Evolutionary conservation across 345 rosid genomes (phyloP).

Genomic region (Anastatica hierochuntica): DNA sequence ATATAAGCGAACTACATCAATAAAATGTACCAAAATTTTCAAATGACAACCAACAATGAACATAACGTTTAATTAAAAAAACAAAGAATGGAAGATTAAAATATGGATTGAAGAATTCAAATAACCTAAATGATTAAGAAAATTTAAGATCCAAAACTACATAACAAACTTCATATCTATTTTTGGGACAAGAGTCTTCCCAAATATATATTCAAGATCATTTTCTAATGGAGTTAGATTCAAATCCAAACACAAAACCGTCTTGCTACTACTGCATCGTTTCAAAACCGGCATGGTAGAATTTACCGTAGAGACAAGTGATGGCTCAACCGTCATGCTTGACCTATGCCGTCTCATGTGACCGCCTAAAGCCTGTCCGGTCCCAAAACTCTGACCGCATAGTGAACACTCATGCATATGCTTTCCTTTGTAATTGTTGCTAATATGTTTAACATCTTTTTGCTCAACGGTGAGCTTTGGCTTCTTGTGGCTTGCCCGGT

Average conservation of each 20-base stretch:
- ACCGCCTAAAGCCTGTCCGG: constrained; percentile 74
- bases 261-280: constrained; percentile 40
- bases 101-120: no score
- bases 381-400: constrained; percentile 49
- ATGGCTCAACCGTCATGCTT: constrained; percentile 7
- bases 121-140: not conserved
- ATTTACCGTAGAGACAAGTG: constrained; percentile 2
- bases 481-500: constrained; percentile 67
- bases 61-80: no score
- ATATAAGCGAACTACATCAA: no score
- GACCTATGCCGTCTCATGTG: no score
- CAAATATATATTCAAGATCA: constrained; percentile 49
- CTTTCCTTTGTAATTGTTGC: not conserved
- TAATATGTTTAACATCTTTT: constrained; percentile 7
- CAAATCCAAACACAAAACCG: constrained; percentile 54
- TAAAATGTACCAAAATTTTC: no score
- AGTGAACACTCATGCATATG: constrained; percentile 44
- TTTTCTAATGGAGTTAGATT: constrained; percentile 72
- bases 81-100: no score
- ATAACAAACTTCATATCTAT: constrained; percentile 33
- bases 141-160: not conserved
- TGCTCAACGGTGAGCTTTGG: constrained; percentile 24
- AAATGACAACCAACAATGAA: no score
- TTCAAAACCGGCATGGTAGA: constrained; percentile 37
- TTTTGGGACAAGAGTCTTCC: constrained; percentile 44